Conservation (phyloP, 352 stramenopile species). For the Plasmopara halstedii region DNA sequence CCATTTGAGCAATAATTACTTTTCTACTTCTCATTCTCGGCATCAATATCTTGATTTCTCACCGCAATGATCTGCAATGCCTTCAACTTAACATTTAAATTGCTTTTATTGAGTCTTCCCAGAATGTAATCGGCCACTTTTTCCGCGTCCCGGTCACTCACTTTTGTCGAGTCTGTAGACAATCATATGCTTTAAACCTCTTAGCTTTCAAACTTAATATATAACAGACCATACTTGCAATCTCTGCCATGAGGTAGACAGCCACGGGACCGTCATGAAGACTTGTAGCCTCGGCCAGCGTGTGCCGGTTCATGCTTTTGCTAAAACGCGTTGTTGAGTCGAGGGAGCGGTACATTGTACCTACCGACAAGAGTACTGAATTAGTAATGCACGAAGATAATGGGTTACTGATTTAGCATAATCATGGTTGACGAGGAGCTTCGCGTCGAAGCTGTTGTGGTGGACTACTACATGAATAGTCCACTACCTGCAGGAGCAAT, state of each 20-base stretch:
- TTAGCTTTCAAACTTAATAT: not conserved
- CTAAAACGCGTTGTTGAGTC: not conserved
- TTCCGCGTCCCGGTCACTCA: constrained; percentile 55
- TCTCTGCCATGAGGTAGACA: constrained; percentile 82
- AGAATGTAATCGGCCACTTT: constrained; percentile 79
- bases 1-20: constrained; percentile 2
- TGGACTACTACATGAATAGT: constrained; percentile 74
- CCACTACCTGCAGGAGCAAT: constrained; percentile 51
- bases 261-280: constrained; percentile 76
- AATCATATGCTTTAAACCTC: not conserved
- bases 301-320: constrained; percentile 65
- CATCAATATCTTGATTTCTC: constrained; percentile 1
- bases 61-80: constrained; percentile 81
- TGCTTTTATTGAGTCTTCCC: constrained; percentile 65
- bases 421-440: constrained; percentile 24
- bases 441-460: constrained; percentile 64
- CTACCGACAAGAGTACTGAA: not conserved
- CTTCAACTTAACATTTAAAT: constrained; percentile 82
- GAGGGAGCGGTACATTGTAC: constrained; percentile 13
- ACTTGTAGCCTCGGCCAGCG: constrained; percentile 73
- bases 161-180: constrained; percentile 44
- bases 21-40: not conserved
- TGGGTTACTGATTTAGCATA: not conserved
- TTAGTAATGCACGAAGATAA: not conserved
- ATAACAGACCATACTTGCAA: constrained; percentile 31